Conservation (phyloP, 139 green algal genomes). For the Chlorella sp. region DNA sequence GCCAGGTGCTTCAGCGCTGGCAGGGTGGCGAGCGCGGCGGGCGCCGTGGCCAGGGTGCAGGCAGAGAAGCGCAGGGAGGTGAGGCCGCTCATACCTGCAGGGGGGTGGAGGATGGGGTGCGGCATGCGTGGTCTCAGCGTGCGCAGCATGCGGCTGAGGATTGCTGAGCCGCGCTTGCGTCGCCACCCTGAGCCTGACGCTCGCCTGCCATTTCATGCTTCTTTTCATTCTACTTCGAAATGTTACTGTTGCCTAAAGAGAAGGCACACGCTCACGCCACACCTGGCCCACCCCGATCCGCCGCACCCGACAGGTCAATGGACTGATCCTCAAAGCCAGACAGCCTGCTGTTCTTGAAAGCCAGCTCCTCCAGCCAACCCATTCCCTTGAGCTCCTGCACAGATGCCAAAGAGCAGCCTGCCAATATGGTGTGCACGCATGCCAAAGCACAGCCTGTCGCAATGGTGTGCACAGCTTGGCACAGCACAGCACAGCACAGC, state of each 20-base stretch:
- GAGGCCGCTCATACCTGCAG: neutral
- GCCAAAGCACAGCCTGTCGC: too few relatives aligned
- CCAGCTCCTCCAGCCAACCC: neutral
- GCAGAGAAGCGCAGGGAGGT: neutral
- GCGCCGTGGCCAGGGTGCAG: neutral
- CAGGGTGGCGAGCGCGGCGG: neutral
- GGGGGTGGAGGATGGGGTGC: neutral
- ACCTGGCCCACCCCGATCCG: neutral
- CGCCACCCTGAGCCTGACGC: too few relatives aligned
- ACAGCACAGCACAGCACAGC: neutral
- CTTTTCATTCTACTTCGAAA: too few relatives aligned
- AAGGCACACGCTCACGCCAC: neutral
- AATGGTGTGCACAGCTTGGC: neutral
- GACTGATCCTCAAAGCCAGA: neutral
- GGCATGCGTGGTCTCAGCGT: too few relatives aligned
- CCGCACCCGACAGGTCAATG: neutral
- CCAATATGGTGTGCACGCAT: too few relatives aligned
- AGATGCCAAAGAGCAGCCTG: too few relatives aligned
- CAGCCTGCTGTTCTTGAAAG: neutral
- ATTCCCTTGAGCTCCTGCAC: neutral
- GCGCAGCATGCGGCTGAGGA: too few relatives aligned
- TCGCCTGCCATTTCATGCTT: too few relatives aligned
- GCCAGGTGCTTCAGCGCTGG: neutral
- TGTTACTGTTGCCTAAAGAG: too few relatives aligned
- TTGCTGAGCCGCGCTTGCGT: too few relatives aligned